A percentile compares a stretch with the other conserved stretches of the same genome.
These are phyloP conservation scores for Gyromitra esculenta DNA, from an alignment of 2,329 filamentous ascomycete species.

Conservation along the genomic window DNA sequence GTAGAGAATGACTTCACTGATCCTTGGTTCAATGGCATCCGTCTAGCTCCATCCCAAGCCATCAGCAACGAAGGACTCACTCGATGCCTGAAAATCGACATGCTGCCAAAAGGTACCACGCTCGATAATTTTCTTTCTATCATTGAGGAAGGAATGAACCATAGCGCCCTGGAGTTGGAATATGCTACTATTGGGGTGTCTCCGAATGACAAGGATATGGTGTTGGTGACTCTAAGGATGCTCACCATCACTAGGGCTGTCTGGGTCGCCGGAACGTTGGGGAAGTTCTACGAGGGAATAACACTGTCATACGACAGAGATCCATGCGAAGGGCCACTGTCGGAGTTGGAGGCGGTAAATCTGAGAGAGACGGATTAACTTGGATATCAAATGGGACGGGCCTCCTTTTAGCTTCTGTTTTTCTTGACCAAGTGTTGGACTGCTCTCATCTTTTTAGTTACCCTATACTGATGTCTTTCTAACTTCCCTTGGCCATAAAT, in stretches of 20 bases:
- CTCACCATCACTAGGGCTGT: slow-evolving; percentile 34
- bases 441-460: not conserved
- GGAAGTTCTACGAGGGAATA: slow-evolving; percentile 26
- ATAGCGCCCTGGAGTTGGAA: slow-evolving; percentile 37
- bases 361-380: not conserved
- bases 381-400: not conserved
- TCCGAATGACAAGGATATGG: not conserved
- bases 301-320: slow-evolving; percentile 27
- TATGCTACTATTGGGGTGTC: slow-evolving; percentile 15
- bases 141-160: slow-evolving; percentile 36
- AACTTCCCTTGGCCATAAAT: not conserved
- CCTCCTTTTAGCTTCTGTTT: not conserved
- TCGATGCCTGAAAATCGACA: slow-evolving; percentile 40
- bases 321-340: slow-evolving; percentile 33
- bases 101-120: slow-evolving; percentile 31
- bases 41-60: slow-evolving; percentile 8
- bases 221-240: slow-evolving; percentile 19
- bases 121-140: slow-evolving; percentile 2
- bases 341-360: slow-evolving; percentile 31
- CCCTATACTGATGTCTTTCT: not conserved
- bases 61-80: slow-evolving; percentile 27
- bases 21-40: slow-evolving; percentile 27
- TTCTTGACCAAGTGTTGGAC: not conserved
- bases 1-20: slow-evolving; percentile 32
- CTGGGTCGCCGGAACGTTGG: slow-evolving; percentile 23